Evolutionary conservation across 139 green algal species (phyloP).

Genomic region (Coccomyxa sp.): DNA sequence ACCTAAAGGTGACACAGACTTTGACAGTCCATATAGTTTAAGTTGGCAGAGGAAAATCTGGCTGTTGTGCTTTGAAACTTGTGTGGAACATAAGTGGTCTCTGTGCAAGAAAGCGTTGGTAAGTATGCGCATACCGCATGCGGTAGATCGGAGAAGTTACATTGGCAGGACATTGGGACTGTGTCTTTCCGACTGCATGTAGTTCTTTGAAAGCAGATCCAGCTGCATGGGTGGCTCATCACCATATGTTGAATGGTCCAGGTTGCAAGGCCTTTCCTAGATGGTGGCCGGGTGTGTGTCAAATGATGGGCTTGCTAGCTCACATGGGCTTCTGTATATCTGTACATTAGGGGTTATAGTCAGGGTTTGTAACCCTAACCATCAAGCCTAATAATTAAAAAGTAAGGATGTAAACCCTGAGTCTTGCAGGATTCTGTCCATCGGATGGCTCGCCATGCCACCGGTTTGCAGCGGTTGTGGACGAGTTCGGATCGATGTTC

Average conservation of each 20-base stretch:
- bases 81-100: no score
- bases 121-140: no score
- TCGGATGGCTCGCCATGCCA: neutral
- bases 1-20: no score
- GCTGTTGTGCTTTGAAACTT: no score
- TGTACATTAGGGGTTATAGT: no score
- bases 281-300: neutral
- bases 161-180: neutral
- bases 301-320: neutral
- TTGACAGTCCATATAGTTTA: no score
- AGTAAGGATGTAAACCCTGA: neutral
- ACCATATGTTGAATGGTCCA: neutral
- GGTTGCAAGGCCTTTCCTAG: neutral
- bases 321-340: no score
- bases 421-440: neutral
- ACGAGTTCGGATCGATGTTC: neutral
- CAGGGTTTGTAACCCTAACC: no score
- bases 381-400: no score
- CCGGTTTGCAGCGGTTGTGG: neutral
- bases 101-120: no score
- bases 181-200: neutral
- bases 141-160: no score
- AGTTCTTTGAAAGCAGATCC: neutral
- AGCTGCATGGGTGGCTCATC: neutral
- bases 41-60: no score